Conservation (phyloP, 1,139 yeast genomes). For the Suhomyces taliae region DNA sequence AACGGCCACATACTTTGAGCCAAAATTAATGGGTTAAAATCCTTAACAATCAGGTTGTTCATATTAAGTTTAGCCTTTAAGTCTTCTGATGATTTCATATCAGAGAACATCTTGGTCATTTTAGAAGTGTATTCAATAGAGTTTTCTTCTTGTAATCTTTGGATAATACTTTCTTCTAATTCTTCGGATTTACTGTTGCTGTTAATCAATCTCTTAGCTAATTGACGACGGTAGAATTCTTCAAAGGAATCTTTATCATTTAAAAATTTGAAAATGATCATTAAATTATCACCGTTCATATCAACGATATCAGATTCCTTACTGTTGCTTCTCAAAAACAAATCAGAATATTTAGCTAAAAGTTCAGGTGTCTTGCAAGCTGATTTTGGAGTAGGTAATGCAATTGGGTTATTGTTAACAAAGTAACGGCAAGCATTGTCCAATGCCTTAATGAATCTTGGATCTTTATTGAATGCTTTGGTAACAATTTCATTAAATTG, state of each 20-base stretch:
- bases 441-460: conserved; percentile 80
- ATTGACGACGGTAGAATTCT: conserved; percentile 82
- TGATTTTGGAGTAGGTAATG: conserved; percentile 56
- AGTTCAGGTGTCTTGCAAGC: conserved; percentile 80
- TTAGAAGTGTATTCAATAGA: conserved; percentile 91
- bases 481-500: conserved; percentile 68
- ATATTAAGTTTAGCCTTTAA: conserved; percentile 63
- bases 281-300: conserved; percentile 80
- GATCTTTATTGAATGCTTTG: conserved; percentile 70
- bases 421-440: conserved; percentile 86
- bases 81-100: conserved; percentile 83
- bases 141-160: conserved; percentile 84
- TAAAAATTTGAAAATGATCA: conserved; percentile 83
- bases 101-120: conserved; percentile 95
- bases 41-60: conserved; percentile 45
- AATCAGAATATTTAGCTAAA: conserved; percentile 86
- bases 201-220: conserved; percentile 86
- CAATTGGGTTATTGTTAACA: conserved; percentile 81
- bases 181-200: conserved; percentile 80
- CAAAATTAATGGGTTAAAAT: conserved; percentile 73
- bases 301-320: conserved; percentile 69
- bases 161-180: conserved; percentile 84
- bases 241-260: conserved; percentile 96
- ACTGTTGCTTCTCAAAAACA: conserved; percentile 71
- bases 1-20: conserved; percentile 94